Conservation (phyloP, 768 basidiomycete genomes). For the Coprinopsis marcescibilis region DNA sequence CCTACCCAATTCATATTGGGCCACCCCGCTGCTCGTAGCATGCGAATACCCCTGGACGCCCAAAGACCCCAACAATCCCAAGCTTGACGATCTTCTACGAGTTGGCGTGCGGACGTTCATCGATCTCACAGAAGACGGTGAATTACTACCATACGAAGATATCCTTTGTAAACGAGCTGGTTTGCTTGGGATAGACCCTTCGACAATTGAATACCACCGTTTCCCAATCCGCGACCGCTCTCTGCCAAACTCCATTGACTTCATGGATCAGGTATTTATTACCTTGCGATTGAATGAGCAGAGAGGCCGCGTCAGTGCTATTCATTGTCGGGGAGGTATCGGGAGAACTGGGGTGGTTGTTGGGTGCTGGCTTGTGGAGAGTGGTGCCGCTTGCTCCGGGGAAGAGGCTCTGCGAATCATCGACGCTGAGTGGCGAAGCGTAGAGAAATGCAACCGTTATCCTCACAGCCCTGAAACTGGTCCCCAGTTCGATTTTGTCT, state of each 20-base stretch:
- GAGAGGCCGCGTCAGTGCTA: conserved; percentile 57
- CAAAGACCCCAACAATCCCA: conserved; percentile 49
- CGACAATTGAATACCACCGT: conserved; percentile 65
- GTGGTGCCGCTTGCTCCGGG: conserved; percentile 54
- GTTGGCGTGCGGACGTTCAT: conserved; percentile 78
- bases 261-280: conserved; percentile 53
- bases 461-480: conserved; percentile 79
- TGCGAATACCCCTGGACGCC: conserved; percentile 82
- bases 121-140: conserved; percentile 78
- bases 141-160: conserved; percentile 61
- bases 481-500: conserved; percentile 71
- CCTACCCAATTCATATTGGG: conserved; percentile 86
- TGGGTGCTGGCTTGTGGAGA: conserved; percentile 75
- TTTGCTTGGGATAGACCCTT: conserved; percentile 48
- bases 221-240: conserved; percentile 75
- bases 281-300: conserved; percentile 55
- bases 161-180: conserved; percentile 47
- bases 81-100: conserved; percentile 65
- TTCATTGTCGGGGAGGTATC: conserved; percentile 78
- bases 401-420: conserved; percentile 60
- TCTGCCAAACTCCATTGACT: conserved; percentile 52
- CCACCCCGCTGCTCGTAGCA: conserved; percentile 62
- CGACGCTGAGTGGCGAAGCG: conserved; percentile 64
- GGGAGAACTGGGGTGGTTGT: conserved; percentile 59
- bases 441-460: conserved; percentile 73